Evolutionary conservation across 177 flowering plant genomes (phyloP).

Genomic region (Vitis hybrid): DNA sequence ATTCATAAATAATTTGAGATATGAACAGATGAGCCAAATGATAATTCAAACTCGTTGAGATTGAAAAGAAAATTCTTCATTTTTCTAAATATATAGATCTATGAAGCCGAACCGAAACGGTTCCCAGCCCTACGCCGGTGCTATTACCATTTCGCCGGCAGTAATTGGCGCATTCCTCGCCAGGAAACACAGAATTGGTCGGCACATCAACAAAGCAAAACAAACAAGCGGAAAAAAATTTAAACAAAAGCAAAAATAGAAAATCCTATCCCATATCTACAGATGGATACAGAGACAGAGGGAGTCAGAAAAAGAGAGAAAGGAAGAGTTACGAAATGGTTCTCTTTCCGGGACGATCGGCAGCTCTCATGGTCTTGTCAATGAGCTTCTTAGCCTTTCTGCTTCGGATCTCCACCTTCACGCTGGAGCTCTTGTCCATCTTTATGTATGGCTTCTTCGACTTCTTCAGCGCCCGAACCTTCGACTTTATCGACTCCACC

Average conservation of each 20-base stretch:
- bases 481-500: conserved; percentile 77
- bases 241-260: background rate
- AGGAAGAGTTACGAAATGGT: conserved; percentile 26
- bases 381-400: conserved; percentile 67
- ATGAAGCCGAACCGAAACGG: conserved; percentile 13
- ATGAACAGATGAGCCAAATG: background rate
- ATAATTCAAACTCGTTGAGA: background rate
- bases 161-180: background rate
- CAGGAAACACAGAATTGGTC: conserved; percentile 9
- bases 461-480: conserved; percentile 69
- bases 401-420: conserved; percentile 84
- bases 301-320: background rate
- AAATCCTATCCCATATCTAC: background rate
- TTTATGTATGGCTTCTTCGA: conserved; percentile 74
- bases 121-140: background rate
- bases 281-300: background rate
- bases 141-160: background rate
- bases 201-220: background rate
- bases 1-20: background rate
- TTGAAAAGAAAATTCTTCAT: background rate
- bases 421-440: conserved; percentile 93
- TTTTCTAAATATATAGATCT: background rate
- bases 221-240: background rate
- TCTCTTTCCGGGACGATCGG: conserved; percentile 70
- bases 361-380: conserved; percentile 69